Evolutionary conservation across 805 yeast genomes (phyloP).

Genomic region (Starmerella geochares): DNA sequence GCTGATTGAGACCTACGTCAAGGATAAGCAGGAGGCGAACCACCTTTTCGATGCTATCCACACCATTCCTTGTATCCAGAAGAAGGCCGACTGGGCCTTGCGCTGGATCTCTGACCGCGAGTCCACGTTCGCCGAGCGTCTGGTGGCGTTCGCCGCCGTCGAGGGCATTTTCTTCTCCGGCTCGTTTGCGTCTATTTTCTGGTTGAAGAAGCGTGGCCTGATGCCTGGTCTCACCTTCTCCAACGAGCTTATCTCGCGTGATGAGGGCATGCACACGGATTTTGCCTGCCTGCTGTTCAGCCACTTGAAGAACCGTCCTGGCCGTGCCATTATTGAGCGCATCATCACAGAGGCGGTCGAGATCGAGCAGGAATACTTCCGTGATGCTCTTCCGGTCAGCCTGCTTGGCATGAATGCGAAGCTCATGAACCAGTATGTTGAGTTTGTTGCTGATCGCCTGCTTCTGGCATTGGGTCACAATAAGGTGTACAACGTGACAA

Average conservation of each 20-base stretch:
- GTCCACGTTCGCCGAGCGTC: slow-evolving; percentile 87
- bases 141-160: slow-evolving; percentile 96
- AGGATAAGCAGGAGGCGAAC: slow-evolving; percentile 88
- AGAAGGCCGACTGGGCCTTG: slow-evolving; percentile 98
- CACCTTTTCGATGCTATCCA: slow-evolving; percentile 91
- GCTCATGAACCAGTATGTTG: slow-evolving; percentile 96
- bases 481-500: slow-evolving; percentile 74
- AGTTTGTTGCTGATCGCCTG: slow-evolving; percentile 93
- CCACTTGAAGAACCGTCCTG: slow-evolving; percentile 84
- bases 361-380: slow-evolving; percentile 87
- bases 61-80: slow-evolving; percentile 89
- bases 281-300: slow-evolving; percentile 92
- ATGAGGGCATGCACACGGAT: slow-evolving; percentile 97
- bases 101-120: slow-evolving; percentile 88
- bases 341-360: slow-evolving; percentile 91
- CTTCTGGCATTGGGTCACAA: slow-evolving; percentile 83
- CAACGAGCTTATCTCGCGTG: slow-evolving; percentile 94
- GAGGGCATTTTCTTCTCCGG: slow-evolving; percentile 99
- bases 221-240: slow-evolving; percentile 99
- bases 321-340: slow-evolving; percentile 62
- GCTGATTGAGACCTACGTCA: slow-evolving; percentile 87
- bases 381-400: slow-evolving; percentile 89
- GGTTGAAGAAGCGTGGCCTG: slow-evolving; percentile 97
- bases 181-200: slow-evolving; percentile 94
- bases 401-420: slow-evolving; percentile 89